Conservation (phyloP, 495 filamentous ascomycete genomes). For the Aspergillus cristatus region DNA sequence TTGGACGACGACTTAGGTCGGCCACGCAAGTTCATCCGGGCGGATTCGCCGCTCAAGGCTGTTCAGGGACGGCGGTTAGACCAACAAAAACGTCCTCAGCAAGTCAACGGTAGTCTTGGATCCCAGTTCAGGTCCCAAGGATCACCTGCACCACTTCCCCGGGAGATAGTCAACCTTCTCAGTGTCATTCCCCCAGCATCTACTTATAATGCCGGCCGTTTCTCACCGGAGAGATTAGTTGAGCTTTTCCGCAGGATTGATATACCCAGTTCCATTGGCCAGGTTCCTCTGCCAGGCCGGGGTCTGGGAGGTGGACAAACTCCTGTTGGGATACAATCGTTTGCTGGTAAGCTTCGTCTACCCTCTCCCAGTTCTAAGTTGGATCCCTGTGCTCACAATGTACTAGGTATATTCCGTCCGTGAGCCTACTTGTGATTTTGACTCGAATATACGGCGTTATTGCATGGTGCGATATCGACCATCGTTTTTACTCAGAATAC, state of each 20-base stretch:
- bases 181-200: constrained; percentile 73
- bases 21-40: constrained; percentile 73
- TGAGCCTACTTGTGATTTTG: background rate
- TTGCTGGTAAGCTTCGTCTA: constrained; percentile 23
- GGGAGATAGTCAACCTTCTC: constrained; percentile 71
- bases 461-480: too few relatives aligned
- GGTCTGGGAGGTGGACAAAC: constrained; percentile 22
- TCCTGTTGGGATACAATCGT: constrained; percentile 17
- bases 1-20: constrained; percentile 56
- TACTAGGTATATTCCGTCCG: constrained; percentile 28
- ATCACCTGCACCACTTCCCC: constrained; percentile 52
- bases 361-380: background rate
- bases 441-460: background rate
- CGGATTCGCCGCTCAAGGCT: constrained; percentile 80
- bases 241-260: constrained; percentile 58
- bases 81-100: constrained; percentile 53
- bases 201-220: constrained; percentile 54
- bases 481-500: too few relatives aligned
- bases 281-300: constrained; percentile 31
- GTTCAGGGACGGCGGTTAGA: constrained; percentile 73
- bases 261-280: constrained; percentile 49
- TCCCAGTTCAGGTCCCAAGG: constrained; percentile 34
- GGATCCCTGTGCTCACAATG: background rate
- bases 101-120: constrained; percentile 22
- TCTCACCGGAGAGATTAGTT: constrained; percentile 64